Conservation (phyloP, 352 stramenopile species). For the Stramenopiles sp. region DNA sequence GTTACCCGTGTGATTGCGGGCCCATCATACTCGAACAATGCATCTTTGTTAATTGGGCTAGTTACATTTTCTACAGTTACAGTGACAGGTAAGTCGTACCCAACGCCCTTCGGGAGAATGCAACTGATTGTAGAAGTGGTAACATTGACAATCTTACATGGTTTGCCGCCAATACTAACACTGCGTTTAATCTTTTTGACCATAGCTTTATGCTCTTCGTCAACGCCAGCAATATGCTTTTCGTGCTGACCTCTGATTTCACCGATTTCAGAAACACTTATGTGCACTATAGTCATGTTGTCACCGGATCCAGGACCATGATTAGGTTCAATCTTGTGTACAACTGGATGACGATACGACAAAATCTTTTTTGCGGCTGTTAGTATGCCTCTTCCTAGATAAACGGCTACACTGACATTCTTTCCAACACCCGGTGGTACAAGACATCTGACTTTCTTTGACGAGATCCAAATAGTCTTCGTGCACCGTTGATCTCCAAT, state of each 20-base stretch:
- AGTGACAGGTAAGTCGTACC: not conserved
- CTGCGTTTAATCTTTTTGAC: not conserved
- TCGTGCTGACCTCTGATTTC: too few species aligned
- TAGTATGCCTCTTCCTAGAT: not conserved
- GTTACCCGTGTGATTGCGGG: not conserved
- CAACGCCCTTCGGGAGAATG: not conserved
- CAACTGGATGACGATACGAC: not conserved
- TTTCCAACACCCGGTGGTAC: not conserved
- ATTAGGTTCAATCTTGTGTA: not conserved
- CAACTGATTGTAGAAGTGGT: not conserved
- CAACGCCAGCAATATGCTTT: too few species aligned
- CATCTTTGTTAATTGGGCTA: not conserved
- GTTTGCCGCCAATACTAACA: not conserved
- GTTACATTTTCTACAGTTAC: not conserved
- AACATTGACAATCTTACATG: not conserved
- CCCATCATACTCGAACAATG: not conserved
- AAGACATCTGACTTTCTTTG: not conserved
- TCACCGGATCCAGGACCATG: not conserved
- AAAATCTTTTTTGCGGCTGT: not conserved
- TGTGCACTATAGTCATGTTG: not conserved
- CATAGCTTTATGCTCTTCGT: not conserved
- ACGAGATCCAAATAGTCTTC: not conserved
- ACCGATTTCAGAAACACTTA: not conserved
- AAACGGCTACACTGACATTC: not conserved
- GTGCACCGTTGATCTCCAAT: not conserved